Conservation (phyloP, 306 rosid genomes). For the Acacia confusa region DNA sequence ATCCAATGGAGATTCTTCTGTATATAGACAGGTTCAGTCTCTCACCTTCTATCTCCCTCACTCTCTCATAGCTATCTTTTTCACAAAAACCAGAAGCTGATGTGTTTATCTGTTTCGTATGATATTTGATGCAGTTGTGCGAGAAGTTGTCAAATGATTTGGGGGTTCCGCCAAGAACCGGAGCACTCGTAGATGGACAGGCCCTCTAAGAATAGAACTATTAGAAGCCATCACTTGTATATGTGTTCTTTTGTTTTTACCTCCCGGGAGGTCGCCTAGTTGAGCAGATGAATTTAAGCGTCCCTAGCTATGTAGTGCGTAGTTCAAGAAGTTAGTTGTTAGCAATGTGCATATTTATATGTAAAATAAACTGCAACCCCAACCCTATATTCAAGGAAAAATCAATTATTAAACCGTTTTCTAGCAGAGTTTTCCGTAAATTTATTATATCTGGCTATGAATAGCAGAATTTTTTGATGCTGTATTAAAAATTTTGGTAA, state of each 20-base stretch:
- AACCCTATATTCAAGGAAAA: not conserved
- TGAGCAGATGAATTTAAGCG: not conserved
- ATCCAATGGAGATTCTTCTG: constrained; percentile 70
- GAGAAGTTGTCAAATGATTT: constrained; percentile 67
- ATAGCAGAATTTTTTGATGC: not conserved
- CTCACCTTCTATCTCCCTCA: not conserved
- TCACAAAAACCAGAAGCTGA: constrained; percentile 11
- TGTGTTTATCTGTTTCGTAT: not conserved
- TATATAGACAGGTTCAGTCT: constrained; percentile 70
- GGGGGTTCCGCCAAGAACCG: constrained; percentile 51
- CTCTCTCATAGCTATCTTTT: not conserved
- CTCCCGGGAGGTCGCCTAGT: not conserved
- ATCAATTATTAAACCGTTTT: not conserved
- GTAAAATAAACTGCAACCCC: not conserved
- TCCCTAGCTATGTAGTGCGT: not conserved
- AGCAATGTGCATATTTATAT: not conserved
- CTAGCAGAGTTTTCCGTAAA: not conserved
- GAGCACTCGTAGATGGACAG: constrained; percentile 32
- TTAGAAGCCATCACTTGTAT: constrained; percentile 14
- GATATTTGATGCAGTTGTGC: constrained; percentile 65
- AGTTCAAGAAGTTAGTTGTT: not conserved
- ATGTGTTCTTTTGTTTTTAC: not conserved
- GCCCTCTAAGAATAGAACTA: not conserved
- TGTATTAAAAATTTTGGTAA: not conserved
- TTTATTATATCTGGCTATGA: not conserved